Evolutionary conservation across 352 stramenopile genomes (phyloP).

Genomic region (Peronospora tabacina): DNA sequence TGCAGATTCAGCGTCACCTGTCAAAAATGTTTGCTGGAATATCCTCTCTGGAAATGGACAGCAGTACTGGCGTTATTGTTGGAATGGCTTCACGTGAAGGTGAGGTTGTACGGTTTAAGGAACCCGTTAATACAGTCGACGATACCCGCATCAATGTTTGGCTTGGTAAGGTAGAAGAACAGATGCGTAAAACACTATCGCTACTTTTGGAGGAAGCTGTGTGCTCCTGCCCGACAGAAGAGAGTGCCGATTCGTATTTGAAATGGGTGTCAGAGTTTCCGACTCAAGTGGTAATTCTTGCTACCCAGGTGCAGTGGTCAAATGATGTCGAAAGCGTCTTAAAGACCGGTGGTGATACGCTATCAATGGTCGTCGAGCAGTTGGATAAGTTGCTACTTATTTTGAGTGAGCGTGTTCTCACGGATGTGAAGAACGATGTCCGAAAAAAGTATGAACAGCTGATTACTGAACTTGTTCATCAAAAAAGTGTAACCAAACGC

Average conservation of each 20-base stretch:
- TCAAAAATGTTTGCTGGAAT: slow-evolving; percentile 99
- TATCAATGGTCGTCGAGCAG: slow-evolving; percentile 47
- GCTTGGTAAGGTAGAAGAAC: slow-evolving; percentile 93
- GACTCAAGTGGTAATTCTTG: slow-evolving; percentile 98
- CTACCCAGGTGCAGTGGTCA: slow-evolving; percentile 97
- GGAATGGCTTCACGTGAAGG: slow-evolving; percentile 98
- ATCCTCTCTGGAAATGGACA: slow-evolving; percentile 85
- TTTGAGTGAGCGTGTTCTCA: slow-evolving; percentile 94
- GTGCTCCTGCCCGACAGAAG: slow-evolving; percentile 62
- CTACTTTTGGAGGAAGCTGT: slow-evolving; percentile 92
- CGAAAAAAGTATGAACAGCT: slow-evolving; percentile 99
- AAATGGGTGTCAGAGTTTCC: slow-evolving; percentile 97
- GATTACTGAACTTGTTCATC: slow-evolving; percentile 99
- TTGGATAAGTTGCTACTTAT: slow-evolving; percentile 88
- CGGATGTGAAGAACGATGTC: slow-evolving; percentile 90
- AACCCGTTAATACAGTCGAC: slow-evolving; percentile 87
- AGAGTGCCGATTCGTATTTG: slow-evolving; percentile 85
- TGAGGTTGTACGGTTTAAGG: slow-evolving; percentile 92
- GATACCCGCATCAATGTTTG: slow-evolving; percentile 92
- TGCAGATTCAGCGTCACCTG: slow-evolving; percentile 94
- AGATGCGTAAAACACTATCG: slow-evolving; percentile 96
- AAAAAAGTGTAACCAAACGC: slow-evolving; percentile 95
- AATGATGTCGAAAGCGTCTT: slow-evolving; percentile 90
- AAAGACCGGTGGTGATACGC: slow-evolving; percentile 41
- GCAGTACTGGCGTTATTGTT: slow-evolving; percentile 58